phyloP scores from a whole-genome alignment of 495 filamentous ascomycete species.

The Trichoderma virens region DNA sequence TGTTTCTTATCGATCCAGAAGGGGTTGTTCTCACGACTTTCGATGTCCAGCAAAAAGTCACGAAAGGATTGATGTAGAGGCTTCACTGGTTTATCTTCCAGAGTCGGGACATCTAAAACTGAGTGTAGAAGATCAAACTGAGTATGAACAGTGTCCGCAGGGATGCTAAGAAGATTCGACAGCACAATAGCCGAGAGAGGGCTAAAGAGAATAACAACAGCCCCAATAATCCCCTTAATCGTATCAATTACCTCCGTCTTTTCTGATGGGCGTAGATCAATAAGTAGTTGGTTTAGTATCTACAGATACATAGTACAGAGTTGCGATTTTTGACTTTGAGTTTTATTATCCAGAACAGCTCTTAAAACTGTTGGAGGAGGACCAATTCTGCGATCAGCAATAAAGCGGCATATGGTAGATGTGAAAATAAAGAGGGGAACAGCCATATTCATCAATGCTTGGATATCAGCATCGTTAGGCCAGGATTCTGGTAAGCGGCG shows the following conservation, averaged over 20 bases:
- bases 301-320: too few species aligned
- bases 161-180: constrained; percentile 15
- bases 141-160: constrained; percentile 11
- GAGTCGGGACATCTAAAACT: constrained; percentile 20
- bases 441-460: constrained; percentile 28
- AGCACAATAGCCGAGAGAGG: constrained; percentile 17
- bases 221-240: constrained; percentile 28
- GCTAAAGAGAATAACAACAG: constrained; percentile 21
- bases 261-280: too few species aligned
- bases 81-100: constrained; percentile 15
- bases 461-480: constrained; percentile 29
- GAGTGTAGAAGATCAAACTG: constrained; percentile 22
- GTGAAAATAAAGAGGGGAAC: constrained; percentile 39
- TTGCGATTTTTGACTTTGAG: too few species aligned
- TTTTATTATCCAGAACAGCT: too few species aligned
- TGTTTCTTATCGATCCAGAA: constrained; percentile 26
- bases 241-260: too few species aligned
- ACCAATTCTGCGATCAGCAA: constrained; percentile 15
- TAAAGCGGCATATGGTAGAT: constrained; percentile 33
- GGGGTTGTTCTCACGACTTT: constrained; percentile 11
- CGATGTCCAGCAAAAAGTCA: constrained; percentile 21
- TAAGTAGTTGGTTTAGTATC: too few species aligned
- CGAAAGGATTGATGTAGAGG: constrained; percentile 24
- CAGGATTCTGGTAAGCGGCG: constrained; percentile 24
- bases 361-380: too few species aligned